Evolutionary conservation across 768 basidiomycete genomes (phyloP), one percentile per base, ranked within the genome.

Genomic region (Tremella fuciformis): DNA sequence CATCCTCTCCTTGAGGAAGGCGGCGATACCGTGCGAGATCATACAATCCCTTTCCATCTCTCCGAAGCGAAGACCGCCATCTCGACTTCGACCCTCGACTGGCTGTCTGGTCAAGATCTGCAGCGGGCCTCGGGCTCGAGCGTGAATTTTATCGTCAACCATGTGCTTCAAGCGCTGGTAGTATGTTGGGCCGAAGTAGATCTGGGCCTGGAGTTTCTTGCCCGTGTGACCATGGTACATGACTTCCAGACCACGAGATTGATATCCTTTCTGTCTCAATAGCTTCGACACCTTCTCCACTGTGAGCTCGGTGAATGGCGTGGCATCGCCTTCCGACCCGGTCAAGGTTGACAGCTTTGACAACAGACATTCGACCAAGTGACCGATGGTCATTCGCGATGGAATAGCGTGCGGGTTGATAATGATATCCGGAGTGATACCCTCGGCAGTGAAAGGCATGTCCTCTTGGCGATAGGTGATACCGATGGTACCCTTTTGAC

Each of bases 11-110:
- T 97, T 97, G 78, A 98, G 78, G 85, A 98, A 98, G 1, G 85
- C 91, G 47, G 96, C 94, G 64, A 98, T 92, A 75, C 96, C 96
- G 80, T 99, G 96, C 21, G 96, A 96, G 61, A 99, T 94, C 96
- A 99, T 99, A 77, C 96, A 98, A 84, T 97, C 94, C 77, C 91
- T 89, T 77, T 99, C 96, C 96, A 99, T 99, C 83, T 99, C 96
- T 82, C 96, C 96, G 82, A 99, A 99, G 71, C 96, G 91, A 63
- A 99, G 80, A 78, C 96, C 96, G 81, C 96, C 96, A 73, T 98
- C 96, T 80, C 96, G 84, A 84, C 89, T 91, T 78, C 96, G 84
- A 83, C 96, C 96, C 76, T 99, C 96, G 15, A 99, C 96, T 13
- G 96, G 96, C 73, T 99, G 96, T 50, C 96, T 81, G 29, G 94